Conservation (phyloP, 2,329 filamentous ascomycete genomes). For the Aureobasidium sp. region DNA sequence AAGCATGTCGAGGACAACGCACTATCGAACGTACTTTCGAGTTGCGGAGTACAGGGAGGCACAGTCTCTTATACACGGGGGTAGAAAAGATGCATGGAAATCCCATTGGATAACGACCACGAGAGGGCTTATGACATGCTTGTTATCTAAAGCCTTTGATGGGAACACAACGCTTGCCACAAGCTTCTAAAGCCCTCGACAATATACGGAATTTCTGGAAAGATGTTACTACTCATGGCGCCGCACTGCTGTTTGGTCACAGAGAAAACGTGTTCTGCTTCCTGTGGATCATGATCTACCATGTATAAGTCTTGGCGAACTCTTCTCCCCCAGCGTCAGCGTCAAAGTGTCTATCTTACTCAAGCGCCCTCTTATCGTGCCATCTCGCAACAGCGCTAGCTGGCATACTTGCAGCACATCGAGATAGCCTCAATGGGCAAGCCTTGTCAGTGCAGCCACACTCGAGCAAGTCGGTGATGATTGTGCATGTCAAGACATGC, state of each 20-base stretch:
- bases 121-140: background rate
- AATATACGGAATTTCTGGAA: background rate
- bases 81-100: background rate
- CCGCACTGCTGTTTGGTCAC: background rate
- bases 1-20: no score
- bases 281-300: conserved; percentile 1
- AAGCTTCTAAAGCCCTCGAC: background rate
- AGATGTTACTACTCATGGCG: conserved; percentile 1
- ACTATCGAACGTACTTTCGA: no score
- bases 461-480: background rate
- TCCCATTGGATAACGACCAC: background rate
- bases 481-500: background rate
- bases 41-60: no score
- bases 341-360: background rate
- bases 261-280: background rate
- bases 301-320: background rate
- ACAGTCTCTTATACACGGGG: conserved; percentile 1
- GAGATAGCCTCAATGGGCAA: background rate
- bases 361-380: background rate
- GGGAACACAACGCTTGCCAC: background rate
- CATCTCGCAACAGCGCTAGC: background rate
- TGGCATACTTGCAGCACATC: background rate
- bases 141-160: background rate
- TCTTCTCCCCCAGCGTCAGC: background rate
- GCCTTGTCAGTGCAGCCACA: background rate